Base-by-base conservation (phyloP, 2,329 filamentous ascomycete genomes). In the Trichothecium roseum region DNA sequence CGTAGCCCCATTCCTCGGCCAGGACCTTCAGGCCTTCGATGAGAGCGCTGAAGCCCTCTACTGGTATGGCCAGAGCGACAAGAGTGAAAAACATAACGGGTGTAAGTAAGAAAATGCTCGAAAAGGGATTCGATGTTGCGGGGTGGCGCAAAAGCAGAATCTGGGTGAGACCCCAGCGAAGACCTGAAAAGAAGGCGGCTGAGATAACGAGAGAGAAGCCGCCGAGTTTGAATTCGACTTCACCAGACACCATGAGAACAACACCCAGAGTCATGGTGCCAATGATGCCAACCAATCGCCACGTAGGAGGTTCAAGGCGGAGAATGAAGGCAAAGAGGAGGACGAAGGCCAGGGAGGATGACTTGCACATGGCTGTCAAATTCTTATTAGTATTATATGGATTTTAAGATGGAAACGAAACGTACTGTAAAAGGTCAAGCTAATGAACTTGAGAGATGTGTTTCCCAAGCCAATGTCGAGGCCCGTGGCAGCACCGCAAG, bases 101-200 rank as follows among this genome's bases (percentile, higher is more conserved):
- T 1, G 88, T 88, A n/a, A 98, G 76, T 61, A 88, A 95, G 63
- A 96, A 95, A 46, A 98, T 94, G 48, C 84, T 93, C 12, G 86
- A 89, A 58, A 98, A 96, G 0, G 91, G 91, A 52, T 98, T 98
- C 30, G 84, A 85, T 0, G 91, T 98, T 15, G 91, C 88, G 2
- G 88, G 87, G 58, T 95, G 94, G 47, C 88, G 82, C 18, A 96
- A 75, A 6, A 98, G 75, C 4, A 98, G 75, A 40, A 98, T 94
- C 55, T 98, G 91, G 0, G 91, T 96, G n/a, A 98, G 66, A n/a
- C 78, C 85, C 91, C 91, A 98, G 48, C 91, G 81, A 64, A 98
- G 94, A 37, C 91, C 91, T 2, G 87, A 94, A 55, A 94, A 94
- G 62, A 94, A 91, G 35, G 87, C 85, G 10, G 91, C 88, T 0